Evolutionary conservation across 305 asterid species (phyloP).

Genomic region (Solanum hybrid): DNA sequence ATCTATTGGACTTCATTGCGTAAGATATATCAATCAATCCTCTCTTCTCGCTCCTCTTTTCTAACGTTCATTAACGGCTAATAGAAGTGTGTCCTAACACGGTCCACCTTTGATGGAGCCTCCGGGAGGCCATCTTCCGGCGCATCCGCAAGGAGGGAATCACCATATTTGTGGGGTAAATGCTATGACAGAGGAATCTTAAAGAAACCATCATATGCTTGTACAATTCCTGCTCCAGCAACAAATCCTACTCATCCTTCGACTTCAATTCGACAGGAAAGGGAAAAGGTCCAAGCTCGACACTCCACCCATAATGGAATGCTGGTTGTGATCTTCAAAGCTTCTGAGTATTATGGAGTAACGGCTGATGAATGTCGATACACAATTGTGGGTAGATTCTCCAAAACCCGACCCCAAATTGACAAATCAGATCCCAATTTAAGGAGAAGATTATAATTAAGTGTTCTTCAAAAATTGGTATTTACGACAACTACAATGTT

Average conservation of each 20-base stretch:
- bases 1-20: not conserved
- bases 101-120: not conserved
- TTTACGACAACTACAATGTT: not conserved
- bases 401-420: not conserved
- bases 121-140: not conserved
- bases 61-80: not conserved
- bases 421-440: not conserved
- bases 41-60: not conserved
- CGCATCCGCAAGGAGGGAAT: not conserved
- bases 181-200: not conserved
- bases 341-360: not conserved
- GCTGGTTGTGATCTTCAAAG: not conserved
- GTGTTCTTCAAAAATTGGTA: not conserved
- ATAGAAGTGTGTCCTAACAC: not conserved
- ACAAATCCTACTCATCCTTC: not conserved
- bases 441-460: not conserved
- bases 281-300: not conserved
- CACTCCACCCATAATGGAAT: not conserved
- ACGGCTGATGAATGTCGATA: not conserved
- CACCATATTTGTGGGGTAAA: not conserved
- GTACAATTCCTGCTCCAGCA: not conserved
- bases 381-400: not conserved
- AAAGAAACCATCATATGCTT: not conserved
- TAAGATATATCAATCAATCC: not conserved
- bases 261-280: not conserved